These are phyloP conservation scores for Phytophthora parvispora DNA, from an alignment of 352 stramenopile species.

Conservation along the genomic window DNA sequence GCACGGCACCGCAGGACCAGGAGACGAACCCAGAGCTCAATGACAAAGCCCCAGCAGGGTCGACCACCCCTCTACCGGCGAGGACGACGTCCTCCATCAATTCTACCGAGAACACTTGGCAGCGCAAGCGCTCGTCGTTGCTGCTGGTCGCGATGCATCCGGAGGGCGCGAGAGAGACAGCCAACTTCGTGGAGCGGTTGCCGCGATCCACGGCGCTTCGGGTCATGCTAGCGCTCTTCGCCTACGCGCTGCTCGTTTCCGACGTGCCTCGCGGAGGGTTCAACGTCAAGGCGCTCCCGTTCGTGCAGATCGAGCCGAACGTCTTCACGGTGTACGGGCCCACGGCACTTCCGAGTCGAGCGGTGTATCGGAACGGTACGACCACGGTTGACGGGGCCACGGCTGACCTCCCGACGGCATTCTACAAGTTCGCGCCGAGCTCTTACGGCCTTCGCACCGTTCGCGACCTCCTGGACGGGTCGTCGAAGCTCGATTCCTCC, in stretches of 20 bases:
- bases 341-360: constrained; percentile 34
- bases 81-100: constrained; percentile 13
- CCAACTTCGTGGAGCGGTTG: constrained; percentile 23
- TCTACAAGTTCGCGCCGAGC: constrained; percentile 59
- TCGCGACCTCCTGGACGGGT: constrained; percentile 32
- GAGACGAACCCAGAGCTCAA: constrained; percentile 9
- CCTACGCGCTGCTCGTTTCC: constrained; percentile 56
- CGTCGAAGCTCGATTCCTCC: constrained; percentile 13
- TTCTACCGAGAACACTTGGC: constrained; percentile 7
- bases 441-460: constrained; percentile 60
- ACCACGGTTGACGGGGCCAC: constrained; percentile 6
- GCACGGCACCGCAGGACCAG: neutral
- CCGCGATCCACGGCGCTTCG: constrained; percentile 30
- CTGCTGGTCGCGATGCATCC: constrained; percentile 33
- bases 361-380: constrained; percentile 37
- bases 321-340: constrained; percentile 61
- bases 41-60: neutral
- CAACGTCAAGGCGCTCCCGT: constrained; percentile 51
- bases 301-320: constrained; percentile 58
- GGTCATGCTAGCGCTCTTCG: constrained; percentile 45
- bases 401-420: constrained; percentile 21
- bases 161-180: constrained; percentile 14
- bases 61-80: neutral
- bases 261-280: constrained; percentile 49
- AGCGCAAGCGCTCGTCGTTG: constrained; percentile 32